Evolutionary conservation across 306 rosid species (phyloP).

Genomic region (Inga laurina): DNA sequence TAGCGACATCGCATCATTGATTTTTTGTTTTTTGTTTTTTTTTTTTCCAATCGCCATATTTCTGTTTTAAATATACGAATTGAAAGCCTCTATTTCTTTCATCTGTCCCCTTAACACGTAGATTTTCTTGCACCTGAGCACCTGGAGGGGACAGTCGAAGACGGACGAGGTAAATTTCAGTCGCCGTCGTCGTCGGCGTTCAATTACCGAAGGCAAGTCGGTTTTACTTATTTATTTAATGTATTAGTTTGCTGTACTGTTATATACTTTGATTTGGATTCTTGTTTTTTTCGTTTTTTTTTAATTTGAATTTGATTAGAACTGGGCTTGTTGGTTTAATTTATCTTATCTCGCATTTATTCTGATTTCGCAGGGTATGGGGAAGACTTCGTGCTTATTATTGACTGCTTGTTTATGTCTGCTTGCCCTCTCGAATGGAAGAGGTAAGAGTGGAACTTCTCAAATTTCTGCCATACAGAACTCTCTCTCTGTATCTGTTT

Average conservation of each 20-base stretch:
- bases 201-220: neutral
- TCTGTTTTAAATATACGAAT: neutral
- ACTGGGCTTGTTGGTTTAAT: slow-evolving; percentile 4
- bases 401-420: slow-evolving; percentile 41
- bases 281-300: neutral
- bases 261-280: neutral
- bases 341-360: neutral
- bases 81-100: neutral
- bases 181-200: slow-evolving; percentile 21
- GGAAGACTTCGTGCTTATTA: slow-evolving; percentile 51
- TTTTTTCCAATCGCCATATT: too few species aligned
- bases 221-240: neutral
- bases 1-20: slow-evolving; percentile 14
- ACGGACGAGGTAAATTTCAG: neutral
- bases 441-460: slow-evolving; percentile 53
- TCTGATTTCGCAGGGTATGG: slow-evolving; percentile 54
- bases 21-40: neutral
- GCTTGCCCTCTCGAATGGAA: slow-evolving; percentile 44
- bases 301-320: neutral
- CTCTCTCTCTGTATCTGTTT: neutral
- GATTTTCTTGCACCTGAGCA: slow-evolving; percentile 15
- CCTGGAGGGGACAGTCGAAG: neutral
- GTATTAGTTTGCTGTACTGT: slow-evolving; percentile 16
- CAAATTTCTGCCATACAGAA: neutral
- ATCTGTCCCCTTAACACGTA: neutral